Evolutionary conservation across 139 green algal species (phyloP).

Genomic region (Haematococcus lacustris): DNA sequence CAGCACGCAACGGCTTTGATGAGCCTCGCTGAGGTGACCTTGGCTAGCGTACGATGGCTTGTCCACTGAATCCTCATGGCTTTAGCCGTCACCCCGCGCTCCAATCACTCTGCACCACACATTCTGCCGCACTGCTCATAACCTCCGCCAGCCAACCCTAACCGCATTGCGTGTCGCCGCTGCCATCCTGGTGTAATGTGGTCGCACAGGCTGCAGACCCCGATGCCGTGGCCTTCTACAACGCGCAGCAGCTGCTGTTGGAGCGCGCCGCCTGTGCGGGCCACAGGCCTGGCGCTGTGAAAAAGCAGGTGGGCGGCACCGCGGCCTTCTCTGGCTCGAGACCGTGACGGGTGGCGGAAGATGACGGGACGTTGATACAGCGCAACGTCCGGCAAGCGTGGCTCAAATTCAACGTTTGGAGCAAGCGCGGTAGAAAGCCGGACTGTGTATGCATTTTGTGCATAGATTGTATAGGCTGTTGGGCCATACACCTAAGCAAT

Average conservation of each 20-base stretch:
- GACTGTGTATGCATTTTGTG: too few species aligned
- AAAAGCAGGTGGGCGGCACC: slow-evolving; percentile 8
- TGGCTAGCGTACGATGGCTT: neutral
- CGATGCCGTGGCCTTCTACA: slow-evolving; percentile 28
- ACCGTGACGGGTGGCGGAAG: too few species aligned
- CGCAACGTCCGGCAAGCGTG: too few species aligned
- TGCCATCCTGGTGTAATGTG: neutral
- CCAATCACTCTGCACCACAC: neutral
- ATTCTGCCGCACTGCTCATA: too few species aligned
- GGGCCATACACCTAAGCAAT: too few species aligned
- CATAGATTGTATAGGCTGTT: too few species aligned
- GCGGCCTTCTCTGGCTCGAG: neutral
- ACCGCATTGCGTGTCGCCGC: neutral
- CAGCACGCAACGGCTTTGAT: too few species aligned
- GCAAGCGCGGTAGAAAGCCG: too few species aligned
- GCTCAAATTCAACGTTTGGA: too few species aligned
- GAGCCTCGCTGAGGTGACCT: too few species aligned
- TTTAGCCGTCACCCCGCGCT: neutral
- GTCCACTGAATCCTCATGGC: neutral
- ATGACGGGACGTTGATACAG: too few species aligned
- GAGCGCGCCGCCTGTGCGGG: slow-evolving; percentile 7
- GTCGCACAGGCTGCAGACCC: slow-evolving; percentile 6
- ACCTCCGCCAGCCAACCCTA: too few species aligned
- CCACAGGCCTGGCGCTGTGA: slow-evolving; percentile 19
- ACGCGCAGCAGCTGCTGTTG: slow-evolving; percentile 22